Evolutionary conservation across 1,139 yeast genomes (phyloP).

Genomic region (Magnusiomyces tetraspermus): DNA sequence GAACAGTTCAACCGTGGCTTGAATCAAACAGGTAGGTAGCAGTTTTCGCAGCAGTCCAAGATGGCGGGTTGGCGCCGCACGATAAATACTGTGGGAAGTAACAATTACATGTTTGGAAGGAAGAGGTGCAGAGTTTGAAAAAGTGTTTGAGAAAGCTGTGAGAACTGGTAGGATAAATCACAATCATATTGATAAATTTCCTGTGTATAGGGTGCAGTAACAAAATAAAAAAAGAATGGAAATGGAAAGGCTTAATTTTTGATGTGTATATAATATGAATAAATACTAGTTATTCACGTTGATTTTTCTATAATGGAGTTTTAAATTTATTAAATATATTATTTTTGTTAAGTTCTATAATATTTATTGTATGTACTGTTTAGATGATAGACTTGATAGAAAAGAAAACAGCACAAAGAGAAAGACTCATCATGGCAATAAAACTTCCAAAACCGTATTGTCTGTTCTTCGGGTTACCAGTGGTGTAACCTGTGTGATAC

Average conservation of each 20-base stretch:
- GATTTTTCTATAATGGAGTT: too few species aligned
- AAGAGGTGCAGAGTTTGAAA: slow-evolving; percentile 1
- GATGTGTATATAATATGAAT: too few species aligned
- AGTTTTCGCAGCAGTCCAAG: slow-evolving; percentile 17
- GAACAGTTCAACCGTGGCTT: slow-evolving; percentile 30
- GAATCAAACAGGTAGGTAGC: slow-evolving; percentile 31
- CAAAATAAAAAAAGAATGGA: background rate
- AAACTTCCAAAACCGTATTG: slow-evolving; percentile 1
- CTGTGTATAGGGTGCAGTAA: background rate
- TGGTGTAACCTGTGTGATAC: slow-evolving; percentile 15
- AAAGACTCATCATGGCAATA: background rate
- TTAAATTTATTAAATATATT: too few species aligned
- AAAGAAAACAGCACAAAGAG: background rate
- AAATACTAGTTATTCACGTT: too few species aligned
- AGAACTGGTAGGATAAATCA: background rate
- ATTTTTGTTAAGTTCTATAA: too few species aligned
- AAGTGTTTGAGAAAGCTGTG: background rate
- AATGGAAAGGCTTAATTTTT: background rate
- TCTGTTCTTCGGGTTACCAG: slow-evolving; percentile 16
- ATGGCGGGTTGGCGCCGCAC: slow-evolving; percentile 20
- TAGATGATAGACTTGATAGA: background rate
- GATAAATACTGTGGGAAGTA: slow-evolving; percentile 2
- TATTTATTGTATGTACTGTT: background rate
- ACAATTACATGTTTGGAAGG: slow-evolving; percentile 1
- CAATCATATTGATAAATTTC: slow-evolving; percentile 5